Evolutionary conservation across 2,329 filamentous ascomycete genomes (phyloP).

Genomic region (Chrysoporthe austroafricana): DNA sequence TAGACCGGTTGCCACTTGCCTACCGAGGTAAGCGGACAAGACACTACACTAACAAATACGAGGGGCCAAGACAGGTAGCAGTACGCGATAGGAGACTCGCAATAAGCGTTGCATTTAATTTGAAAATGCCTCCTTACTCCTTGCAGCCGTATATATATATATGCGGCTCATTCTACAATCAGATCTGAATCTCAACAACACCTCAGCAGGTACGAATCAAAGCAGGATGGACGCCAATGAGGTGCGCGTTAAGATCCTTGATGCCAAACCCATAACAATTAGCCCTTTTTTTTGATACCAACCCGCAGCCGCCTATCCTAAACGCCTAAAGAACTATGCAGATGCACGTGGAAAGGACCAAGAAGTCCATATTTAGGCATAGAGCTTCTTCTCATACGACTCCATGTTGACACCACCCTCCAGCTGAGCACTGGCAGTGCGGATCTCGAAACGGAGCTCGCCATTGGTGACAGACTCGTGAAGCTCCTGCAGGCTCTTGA

Average conservation of each 20-base stretch:
- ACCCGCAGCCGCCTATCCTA: constrained; percentile 18
- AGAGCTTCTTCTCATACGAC: constrained; percentile 99
- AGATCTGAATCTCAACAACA: neutral
- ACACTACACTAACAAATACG: too few species aligned
- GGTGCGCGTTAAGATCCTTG: neutral
- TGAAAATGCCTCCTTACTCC: neutral
- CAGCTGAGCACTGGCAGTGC: constrained; percentile 91
- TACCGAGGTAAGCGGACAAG: too few species aligned
- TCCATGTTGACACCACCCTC: constrained; percentile 99
- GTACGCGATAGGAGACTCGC: too few species aligned
- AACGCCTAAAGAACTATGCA: constrained; percentile 26
- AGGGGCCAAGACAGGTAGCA: too few species aligned
- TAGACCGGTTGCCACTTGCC: too few species aligned
- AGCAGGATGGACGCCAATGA: neutral
- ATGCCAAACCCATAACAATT: constrained; percentile 20
- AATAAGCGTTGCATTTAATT: neutral
- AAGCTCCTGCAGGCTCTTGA: constrained; percentile 77
- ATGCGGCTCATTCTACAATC: neutral
- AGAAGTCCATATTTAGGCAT: constrained; percentile 62
- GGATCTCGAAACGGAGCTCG: constrained; percentile 86
- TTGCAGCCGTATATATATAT: neutral
- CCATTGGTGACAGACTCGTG: constrained; percentile 76
- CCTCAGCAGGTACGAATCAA: constrained; percentile 9
- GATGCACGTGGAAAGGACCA: constrained; percentile 5
- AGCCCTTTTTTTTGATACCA: constrained; percentile 18